Percentiles rank a stretch among this genome's conserved stretches.
Conservation (phyloP, 768 basidiomycete species). For the Inosperma sp. region DNA sequence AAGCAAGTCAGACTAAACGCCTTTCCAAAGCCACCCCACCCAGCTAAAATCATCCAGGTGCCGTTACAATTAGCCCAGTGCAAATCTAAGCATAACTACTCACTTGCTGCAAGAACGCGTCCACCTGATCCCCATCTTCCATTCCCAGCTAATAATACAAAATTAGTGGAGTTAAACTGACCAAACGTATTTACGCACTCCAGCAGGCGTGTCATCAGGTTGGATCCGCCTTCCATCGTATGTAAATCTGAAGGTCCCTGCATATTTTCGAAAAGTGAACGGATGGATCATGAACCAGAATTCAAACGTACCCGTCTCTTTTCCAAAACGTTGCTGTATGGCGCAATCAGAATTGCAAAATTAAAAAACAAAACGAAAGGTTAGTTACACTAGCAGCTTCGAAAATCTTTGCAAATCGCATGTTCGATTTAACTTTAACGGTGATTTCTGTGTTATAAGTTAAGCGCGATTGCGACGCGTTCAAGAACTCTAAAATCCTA, state of each 20-base stretch:
- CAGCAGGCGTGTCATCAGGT: constrained; percentile 48
- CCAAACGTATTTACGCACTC: constrained; percentile 33
- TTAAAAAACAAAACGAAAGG: not conserved
- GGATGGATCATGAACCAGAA: not conserved
- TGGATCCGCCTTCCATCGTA: constrained; percentile 50
- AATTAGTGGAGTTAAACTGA: not conserved
- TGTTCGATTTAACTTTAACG: constrained; percentile 61
- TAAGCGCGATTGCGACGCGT: constrained; percentile 4
- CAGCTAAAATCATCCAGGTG: constrained; percentile 8
- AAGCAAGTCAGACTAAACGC: too few species aligned
- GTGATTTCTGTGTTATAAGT: constrained; percentile 44
- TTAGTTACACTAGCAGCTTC: constrained; percentile 58
- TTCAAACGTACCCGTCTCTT: constrained; percentile 44
- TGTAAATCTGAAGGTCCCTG: constrained; percentile 62
- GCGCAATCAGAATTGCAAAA: not conserved
- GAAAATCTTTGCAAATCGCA: constrained; percentile 63
- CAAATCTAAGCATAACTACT: constrained; percentile 13
- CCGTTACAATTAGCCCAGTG: not conserved
- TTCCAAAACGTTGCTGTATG: constrained; percentile 52
- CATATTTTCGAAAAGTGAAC: not conserved
- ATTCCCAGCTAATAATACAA: constrained; percentile 39
- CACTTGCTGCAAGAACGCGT: constrained; percentile 56
- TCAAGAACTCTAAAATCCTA: constrained; percentile 26
- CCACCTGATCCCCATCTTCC: constrained; percentile 62
- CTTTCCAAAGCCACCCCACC: constrained; percentile 18